Percentiles rank a stretch among this genome's conserved stretches.
Conservation (phyloP, 192 early-diverging fungal genomes). For the Coemansia sp. region DNA sequence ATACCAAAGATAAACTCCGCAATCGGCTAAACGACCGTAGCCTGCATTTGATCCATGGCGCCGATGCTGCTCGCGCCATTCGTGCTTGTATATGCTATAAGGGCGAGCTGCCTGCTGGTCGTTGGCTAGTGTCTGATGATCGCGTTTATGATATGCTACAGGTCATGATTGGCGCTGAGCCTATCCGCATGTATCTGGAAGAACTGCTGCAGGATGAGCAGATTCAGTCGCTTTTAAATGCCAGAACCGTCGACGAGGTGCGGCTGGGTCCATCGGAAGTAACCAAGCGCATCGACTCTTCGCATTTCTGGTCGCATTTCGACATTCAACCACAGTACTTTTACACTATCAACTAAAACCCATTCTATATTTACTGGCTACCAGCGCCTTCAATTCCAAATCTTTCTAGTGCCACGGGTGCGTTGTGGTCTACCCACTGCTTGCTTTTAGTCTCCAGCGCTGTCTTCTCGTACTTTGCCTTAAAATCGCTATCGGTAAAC, state of each 20-base stretch:
- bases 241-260: slow-evolving; percentile 18
- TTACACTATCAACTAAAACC: slow-evolving; percentile 8
- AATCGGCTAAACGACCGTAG: slow-evolving; percentile 30
- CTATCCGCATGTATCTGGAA: slow-evolving; percentile 19
- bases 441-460: slow-evolving; percentile 29
- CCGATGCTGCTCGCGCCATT: slow-evolving; percentile 37
- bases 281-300: slow-evolving; percentile 38
- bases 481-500: slow-evolving; percentile 26
- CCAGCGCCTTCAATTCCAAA: slow-evolving; percentile 6
- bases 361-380: slow-evolving; percentile 2
- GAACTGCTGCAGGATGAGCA: slow-evolving; percentile 17
- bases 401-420: slow-evolving; percentile 10
- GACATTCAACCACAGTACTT: slow-evolving; percentile 23
- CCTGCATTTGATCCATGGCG: slow-evolving; percentile 45
- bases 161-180: slow-evolving; percentile 20
- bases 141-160: slow-evolving; percentile 39
- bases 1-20: slow-evolving; percentile 31
- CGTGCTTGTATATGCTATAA: slow-evolving; percentile 2
- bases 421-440: slow-evolving; percentile 28
- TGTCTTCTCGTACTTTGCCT: slow-evolving; percentile 18
- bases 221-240: slow-evolving; percentile 14
- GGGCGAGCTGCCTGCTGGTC: slow-evolving; percentile 5
- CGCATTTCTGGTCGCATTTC: slow-evolving; percentile 35
- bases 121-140: slow-evolving; percentile 46
- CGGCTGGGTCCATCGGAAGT: slow-evolving; percentile 24